These are phyloP conservation scores for Xylaria sp. DNA, from an alignment of 2,329 filamentous ascomycete species.

Conservation along the genomic window DNA sequence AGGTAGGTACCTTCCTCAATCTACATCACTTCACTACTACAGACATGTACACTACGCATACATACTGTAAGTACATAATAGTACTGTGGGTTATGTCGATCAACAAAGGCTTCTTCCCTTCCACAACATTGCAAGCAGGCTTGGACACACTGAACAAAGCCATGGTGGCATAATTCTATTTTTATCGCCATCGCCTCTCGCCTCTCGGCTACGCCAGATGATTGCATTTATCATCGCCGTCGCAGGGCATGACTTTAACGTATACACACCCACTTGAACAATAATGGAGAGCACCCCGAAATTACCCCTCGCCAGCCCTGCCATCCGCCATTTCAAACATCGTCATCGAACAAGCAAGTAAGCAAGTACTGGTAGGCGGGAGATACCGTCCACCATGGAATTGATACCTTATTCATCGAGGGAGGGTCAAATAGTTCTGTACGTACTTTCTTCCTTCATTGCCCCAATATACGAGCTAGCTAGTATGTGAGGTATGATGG, in stretches of 20 bases:
- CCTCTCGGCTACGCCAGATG: conserved; percentile 3
- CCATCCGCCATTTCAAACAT: conserved; percentile 27
- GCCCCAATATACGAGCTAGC: background rate
- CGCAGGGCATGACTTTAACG: conserved; percentile 14
- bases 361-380: background rate
- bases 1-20: no score
- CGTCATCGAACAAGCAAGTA: conserved; percentile 10
- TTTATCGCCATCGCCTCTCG: conserved; percentile 10
- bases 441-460: conserved; percentile 54
- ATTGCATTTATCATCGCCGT: conserved; percentile 11
- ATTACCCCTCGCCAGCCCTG: conserved; percentile 27
- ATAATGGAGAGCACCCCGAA: conserved; percentile 34
- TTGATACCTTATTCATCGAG: conserved; percentile 80
- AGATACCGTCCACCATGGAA: conserved; percentile 62
- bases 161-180: conserved; percentile 14
- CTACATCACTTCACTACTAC: background rate
- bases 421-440: conserved; percentile 84
- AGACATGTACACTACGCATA: background rate
- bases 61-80: no score
- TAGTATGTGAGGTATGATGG: background rate
- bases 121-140: conserved; percentile 13
- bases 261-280: background rate
- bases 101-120: conserved; percentile 1
- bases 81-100: background rate
- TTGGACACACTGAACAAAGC: background rate